Conservation (phyloP, 2,329 filamentous ascomycete species). For the Colletotrichum sp. region DNA sequence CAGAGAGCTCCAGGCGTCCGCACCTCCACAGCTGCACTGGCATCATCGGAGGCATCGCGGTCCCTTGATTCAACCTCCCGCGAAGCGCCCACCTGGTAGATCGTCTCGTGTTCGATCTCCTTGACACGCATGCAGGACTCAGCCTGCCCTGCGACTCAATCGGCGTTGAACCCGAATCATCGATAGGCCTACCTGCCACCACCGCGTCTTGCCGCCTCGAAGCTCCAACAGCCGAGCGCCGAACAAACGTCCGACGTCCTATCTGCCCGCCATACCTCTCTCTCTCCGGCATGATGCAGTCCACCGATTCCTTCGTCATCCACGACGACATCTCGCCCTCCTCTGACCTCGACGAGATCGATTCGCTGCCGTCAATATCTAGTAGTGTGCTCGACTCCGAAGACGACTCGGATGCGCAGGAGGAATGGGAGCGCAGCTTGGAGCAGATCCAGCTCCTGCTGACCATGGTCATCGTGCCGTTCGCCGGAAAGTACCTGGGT, state of each 20-base stretch:
- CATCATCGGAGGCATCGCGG: constrained; percentile 10
- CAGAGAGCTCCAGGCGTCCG: constrained; percentile 5
- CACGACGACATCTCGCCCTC: constrained; percentile 47
- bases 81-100: neutral
- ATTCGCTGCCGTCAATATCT: constrained; percentile 68
- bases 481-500: constrained; percentile 92
- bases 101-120: neutral
- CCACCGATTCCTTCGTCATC: constrained; percentile 57
- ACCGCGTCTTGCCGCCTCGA: neutral
- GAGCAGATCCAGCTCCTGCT: constrained; percentile 92
- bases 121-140: neutral
- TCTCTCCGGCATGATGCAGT: constrained; percentile 33
- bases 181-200: neutral
- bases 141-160: neutral
- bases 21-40: neutral
- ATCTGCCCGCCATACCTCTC: constrained; percentile 24
- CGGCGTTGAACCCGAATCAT: neutral
- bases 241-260: neutral
- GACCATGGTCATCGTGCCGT: constrained; percentile 94
- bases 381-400: constrained; percentile 55
- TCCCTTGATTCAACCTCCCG: neutral
- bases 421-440: constrained; percentile 92
- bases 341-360: constrained; percentile 63
- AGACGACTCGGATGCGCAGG: constrained; percentile 82
- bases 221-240: constrained; percentile 12